Percentiles rank a stretch among this genome's conserved stretches.
Evolutionary conservation across 495 filamentous ascomycete genomes (phyloP).

Genomic region (Neurospora intermedia): DNA sequence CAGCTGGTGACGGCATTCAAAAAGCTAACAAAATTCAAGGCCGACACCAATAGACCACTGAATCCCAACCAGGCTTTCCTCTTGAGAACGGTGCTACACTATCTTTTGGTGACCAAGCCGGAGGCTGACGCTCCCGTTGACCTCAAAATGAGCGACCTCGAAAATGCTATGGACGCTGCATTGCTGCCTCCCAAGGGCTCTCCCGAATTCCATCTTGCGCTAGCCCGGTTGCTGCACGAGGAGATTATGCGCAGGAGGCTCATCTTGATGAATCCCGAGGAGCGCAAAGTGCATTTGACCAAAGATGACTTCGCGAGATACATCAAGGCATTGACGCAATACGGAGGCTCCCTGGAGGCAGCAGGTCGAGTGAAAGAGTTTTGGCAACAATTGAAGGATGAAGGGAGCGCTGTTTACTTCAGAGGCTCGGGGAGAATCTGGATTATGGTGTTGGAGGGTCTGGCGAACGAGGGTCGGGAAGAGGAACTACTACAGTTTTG

Average conservation of each 20-base stretch:
- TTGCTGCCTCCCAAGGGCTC: conserved; percentile 26
- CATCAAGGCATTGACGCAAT: conserved; percentile 45
- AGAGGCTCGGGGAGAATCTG: conserved; percentile 37
- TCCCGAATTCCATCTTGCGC: conserved; percentile 31
- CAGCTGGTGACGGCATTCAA: conserved; percentile 54
- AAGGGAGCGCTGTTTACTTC: conserved; percentile 20
- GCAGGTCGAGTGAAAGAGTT: conserved; percentile 38
- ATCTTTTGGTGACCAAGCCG: conserved; percentile 40
- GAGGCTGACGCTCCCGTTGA: conserved; percentile 24
- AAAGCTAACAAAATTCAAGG: conserved; percentile 51
- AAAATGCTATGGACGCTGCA: conserved; percentile 30
- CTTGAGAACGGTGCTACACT: conserved; percentile 44
- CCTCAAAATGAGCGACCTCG: conserved; percentile 42
- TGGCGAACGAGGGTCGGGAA: conserved; percentile 52
- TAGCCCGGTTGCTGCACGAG: conserved; percentile 46
- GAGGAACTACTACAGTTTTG: conserved; percentile 37
- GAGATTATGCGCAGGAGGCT: conserved; percentile 33
- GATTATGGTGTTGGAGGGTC: conserved; percentile 51
- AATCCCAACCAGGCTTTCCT: conserved; percentile 56
- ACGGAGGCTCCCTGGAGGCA: conserved; percentile 51
- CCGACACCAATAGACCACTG: conserved; percentile 35
- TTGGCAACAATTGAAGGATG: conserved; percentile 8
- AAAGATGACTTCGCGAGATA: conserved; percentile 38
- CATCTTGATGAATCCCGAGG: conserved; percentile 12
- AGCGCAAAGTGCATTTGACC: conserved; percentile 27